Conservation (phyloP, 1,139 yeast species). For the Pichia sorboxylosa region DNA sequence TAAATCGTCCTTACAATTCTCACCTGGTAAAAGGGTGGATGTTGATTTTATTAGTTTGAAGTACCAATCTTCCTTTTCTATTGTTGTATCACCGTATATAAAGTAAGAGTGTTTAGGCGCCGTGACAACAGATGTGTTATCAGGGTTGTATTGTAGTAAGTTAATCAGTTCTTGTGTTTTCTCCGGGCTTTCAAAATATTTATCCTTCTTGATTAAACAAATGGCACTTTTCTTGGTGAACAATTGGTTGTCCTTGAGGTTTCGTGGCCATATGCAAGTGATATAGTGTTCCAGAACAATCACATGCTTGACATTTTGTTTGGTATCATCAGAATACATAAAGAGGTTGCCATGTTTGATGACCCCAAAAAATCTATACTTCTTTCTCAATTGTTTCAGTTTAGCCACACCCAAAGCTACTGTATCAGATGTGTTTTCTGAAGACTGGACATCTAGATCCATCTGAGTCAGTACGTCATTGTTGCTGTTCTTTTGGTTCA, state of each 20-base stretch:
- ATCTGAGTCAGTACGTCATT: not conserved
- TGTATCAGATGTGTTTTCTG: conserved; percentile 15
- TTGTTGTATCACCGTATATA: conserved; percentile 64
- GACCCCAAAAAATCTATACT: conserved; percentile 56
- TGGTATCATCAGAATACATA: conserved; percentile 57
- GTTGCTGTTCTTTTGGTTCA: not conserved
- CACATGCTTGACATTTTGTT: conserved; percentile 64
- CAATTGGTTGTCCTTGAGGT: conserved; percentile 55
- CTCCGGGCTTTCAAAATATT: conserved; percentile 5
- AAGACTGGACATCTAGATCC: conserved; percentile 5
- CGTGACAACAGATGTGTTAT: conserved; percentile 10
- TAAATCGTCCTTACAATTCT: conserved; percentile 2
- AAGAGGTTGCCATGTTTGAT: conserved; percentile 79
- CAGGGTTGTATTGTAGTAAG: conserved; percentile 1
- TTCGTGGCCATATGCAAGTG: conserved; percentile 80
- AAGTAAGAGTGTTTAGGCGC: conserved; percentile 53
- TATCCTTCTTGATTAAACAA: conserved; percentile 38
- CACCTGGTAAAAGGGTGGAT: too few species aligned
- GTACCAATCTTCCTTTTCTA: conserved; percentile 88
- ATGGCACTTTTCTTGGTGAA: conserved; percentile 75
- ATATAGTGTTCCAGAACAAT: conserved; percentile 62
- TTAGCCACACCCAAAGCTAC: conserved; percentile 22
- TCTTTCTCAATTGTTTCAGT: conserved; percentile 29
- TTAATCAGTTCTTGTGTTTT: conserved; percentile 13
- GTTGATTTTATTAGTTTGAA: conserved; percentile 73